Base-by-base conservation (phyloP, 139 green algal species). In the Volvox reticuliferus region DNA sequence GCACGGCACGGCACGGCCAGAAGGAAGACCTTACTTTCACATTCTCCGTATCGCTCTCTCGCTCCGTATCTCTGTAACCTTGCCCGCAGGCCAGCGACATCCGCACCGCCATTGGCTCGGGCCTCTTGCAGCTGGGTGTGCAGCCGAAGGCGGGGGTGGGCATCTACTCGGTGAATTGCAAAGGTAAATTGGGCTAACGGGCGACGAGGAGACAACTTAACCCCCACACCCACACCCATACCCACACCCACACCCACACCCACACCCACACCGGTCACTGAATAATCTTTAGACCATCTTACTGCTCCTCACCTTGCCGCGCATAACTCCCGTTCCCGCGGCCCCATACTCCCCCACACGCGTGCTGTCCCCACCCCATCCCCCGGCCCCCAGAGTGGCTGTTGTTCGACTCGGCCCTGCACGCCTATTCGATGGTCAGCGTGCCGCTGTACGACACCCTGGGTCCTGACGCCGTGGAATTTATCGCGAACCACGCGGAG, bases 381-480 rank as follows among this genome's bases (percentile, higher is more conserved):
- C 44, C 44, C 44, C 44, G 44, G 44, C 44, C 12, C 69, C 61
- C 94, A 95, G 98, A 99, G 82, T 99, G 98, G 98, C 93, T 98
- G 36, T 89, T 99, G 35, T 92, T 97, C 36, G 98, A 99, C 89
- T 91, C 92, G 14, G 98, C 98, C 9, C 94, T 95, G 62, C 95
- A 98, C 89, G 96, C 98, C 1, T 99, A 99, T 94, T 94, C 91
- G 85, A 96, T 99, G 92, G 93, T 97, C 1, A 95, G 96, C 24
- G 98, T 99, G 63, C 98, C 98, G 32, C 95, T 99, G 87, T 99
- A 99, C 92, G 98, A 99, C 93, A 99, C 98, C 0, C 92, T 99
- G 80, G 98, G 98, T 0, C 97, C 98, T 1, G 98, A 99, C 91
- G 95, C 96, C 3, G 98, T 99, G 63, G 91, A 97, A 90, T 99